Evolutionary conservation across 805 yeast genomes (phyloP).

Genomic region (Peterozyma toletana): DNA sequence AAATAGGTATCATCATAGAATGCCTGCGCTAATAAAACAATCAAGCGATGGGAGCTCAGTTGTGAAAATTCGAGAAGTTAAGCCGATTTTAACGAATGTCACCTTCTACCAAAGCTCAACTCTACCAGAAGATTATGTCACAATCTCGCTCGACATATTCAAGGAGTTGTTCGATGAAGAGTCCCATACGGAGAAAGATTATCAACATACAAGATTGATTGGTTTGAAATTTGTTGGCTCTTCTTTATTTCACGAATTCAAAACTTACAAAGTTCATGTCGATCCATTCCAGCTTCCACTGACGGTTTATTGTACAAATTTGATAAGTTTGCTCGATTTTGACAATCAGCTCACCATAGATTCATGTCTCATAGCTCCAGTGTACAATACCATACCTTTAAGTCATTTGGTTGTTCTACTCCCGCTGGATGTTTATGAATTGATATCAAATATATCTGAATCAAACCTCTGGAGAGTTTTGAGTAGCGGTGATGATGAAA

Average conservation of each 20-base stretch:
- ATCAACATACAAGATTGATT: constrained; percentile 6
- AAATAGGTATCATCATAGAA: no score
- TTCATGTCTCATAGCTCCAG: constrained; percentile 27
- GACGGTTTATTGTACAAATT: constrained; percentile 31
- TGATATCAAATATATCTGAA: constrained; percentile 28
- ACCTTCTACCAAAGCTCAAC: not conserved
- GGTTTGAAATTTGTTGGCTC: constrained; percentile 19
- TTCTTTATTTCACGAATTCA: constrained; percentile 15
- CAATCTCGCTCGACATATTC: constrained; percentile 4
- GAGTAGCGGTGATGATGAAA: constrained; percentile 24
- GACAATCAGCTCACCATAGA: constrained; percentile 35
- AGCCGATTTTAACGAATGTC: not conserved
- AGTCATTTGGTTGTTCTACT: constrained; percentile 31
- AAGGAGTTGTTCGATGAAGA: not conserved
- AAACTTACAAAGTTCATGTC: constrained; percentile 27
- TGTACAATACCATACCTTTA: constrained; percentile 23
- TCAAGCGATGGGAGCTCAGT: no score
- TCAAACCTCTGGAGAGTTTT: constrained; percentile 24
- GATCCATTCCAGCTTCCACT: constrained; percentile 17
- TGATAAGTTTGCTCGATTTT: constrained; percentile 24
- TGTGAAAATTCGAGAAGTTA: not conserved
- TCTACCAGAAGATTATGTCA: constrained; percentile 2
- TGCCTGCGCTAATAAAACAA: no score
- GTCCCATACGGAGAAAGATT: not conserved
- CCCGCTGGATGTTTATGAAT: constrained; percentile 39